Conservation (phyloP, 2,329 filamentous ascomycete genomes). For the Penicillium sp. region DNA sequence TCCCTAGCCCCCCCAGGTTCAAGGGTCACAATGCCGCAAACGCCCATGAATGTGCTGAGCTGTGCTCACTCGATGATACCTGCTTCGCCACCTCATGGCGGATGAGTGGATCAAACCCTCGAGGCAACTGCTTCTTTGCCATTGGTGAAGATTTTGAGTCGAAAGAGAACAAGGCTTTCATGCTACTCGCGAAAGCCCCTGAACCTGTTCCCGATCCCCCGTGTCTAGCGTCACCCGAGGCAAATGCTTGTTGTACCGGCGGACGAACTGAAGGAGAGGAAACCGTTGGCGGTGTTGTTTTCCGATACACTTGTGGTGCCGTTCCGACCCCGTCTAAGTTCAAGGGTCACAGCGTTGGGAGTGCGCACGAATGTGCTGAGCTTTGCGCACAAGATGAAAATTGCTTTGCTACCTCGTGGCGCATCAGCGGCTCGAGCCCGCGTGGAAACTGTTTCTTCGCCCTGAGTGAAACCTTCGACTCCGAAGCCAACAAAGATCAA, state of each 20-base stretch:
- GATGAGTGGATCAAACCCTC: background rate
- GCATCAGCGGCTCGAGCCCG: background rate
- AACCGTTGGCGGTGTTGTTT: background rate
- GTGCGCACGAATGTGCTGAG: background rate
- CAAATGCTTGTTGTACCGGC: background rate
- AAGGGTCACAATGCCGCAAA: background rate
- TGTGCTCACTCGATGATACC: background rate
- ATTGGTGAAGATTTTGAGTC: background rate
- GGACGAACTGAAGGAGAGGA: background rate
- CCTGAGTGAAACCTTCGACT: background rate
- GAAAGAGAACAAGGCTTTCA: background rate
- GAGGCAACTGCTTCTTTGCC: background rate
- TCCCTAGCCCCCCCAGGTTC: background rate
- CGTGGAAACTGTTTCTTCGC: background rate
- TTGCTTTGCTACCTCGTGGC: background rate
- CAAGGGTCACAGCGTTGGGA: background rate
- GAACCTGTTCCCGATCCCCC: background rate
- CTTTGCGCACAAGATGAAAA: background rate
- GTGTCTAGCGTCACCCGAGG: background rate
- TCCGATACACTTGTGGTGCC: background rate
- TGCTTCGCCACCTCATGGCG: background rate
- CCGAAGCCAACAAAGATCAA: background rate
- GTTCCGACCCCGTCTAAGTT: background rate
- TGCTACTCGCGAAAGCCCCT: background rate
- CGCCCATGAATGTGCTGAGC: background rate